These are phyloP conservation scores for Sarcodon aspratus DNA, from an alignment of 768 basidiomycete species.

Conservation along the genomic window DNA sequence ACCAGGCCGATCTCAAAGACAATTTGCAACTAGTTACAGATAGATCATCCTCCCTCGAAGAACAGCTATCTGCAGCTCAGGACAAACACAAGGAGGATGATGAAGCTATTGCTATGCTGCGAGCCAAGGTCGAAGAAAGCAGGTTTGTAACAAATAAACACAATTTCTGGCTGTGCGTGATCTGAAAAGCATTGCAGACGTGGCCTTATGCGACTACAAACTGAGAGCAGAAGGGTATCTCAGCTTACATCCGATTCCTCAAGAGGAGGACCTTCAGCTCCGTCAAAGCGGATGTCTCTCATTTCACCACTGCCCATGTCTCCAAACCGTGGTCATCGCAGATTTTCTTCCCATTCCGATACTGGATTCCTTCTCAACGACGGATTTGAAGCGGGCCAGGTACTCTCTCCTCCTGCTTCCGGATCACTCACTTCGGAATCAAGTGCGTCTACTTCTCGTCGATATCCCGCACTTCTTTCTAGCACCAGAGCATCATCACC, in stretches of 20 bases:
- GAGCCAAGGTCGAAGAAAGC: constrained; percentile 83
- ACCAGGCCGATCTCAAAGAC: constrained; percentile 52
- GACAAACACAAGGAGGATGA: constrained; percentile 51
- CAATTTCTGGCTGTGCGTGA: not conserved
- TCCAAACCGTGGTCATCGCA: constrained; percentile 41
- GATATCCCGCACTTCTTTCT: constrained; percentile 1
- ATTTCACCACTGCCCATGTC: constrained; percentile 45
- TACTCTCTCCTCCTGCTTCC: not conserved
- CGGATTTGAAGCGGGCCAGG: not conserved
- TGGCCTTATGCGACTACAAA: constrained; percentile 79
- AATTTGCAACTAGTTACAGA: constrained; percentile 55
- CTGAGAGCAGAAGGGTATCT: constrained; percentile 52
- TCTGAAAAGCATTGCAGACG: constrained; percentile 33
- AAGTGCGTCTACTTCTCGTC: constrained; percentile 1
- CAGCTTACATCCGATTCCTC: constrained; percentile 42
- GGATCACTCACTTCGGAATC: not conserved
- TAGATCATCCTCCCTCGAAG: constrained; percentile 47
- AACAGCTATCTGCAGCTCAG: constrained; percentile 36
- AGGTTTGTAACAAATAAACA: constrained; percentile 32
- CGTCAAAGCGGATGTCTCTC: constrained; percentile 59
- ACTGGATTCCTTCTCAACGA: constrained; percentile 24
- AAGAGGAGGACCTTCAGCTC: constrained; percentile 32
- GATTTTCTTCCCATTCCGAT: constrained; percentile 68
- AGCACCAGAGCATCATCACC: constrained; percentile 1
- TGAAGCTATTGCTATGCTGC: constrained; percentile 61